Conservation (phyloP, 495 filamentous ascomycete species). For the Penicillium chermesinum region DNA sequence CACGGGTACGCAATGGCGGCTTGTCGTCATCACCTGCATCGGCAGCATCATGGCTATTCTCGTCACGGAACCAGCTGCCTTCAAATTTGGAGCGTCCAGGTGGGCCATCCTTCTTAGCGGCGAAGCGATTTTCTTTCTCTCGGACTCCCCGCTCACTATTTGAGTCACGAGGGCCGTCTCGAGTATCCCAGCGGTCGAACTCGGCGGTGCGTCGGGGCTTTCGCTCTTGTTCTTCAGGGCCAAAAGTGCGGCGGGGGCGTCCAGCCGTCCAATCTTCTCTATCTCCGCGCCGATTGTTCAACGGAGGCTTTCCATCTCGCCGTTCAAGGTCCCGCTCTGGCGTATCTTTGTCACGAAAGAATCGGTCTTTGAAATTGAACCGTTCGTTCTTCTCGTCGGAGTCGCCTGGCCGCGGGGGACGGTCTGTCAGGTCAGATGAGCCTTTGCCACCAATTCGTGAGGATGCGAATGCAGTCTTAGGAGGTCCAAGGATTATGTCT, state of each 20-base stretch:
- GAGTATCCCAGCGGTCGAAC: conserved; percentile 50
- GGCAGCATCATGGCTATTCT: conserved; percentile 45
- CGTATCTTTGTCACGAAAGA: conserved; percentile 44
- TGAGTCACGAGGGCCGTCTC: conserved; percentile 41
- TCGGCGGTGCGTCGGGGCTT: conserved; percentile 57
- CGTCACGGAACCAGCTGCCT: conserved; percentile 54
- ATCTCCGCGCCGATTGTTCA: conserved; percentile 45
- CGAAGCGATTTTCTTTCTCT: conserved; percentile 47
- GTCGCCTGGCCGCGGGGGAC: conserved; percentile 43
- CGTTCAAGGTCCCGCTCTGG: conserved; percentile 41
- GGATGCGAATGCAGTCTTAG: conserved; percentile 81
- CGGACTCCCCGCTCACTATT: conserved; percentile 39
- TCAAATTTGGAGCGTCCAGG: conserved; percentile 46
- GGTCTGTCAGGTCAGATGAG: conserved; percentile 47
- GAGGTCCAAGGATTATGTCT: conserved; percentile 85
- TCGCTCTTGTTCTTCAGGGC: conserved; percentile 51
- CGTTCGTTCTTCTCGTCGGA: conserved; percentile 51
- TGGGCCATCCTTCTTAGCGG: conserved; percentile 40
- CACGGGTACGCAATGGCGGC: conserved; percentile 52
- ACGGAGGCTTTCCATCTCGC: conserved; percentile 32
- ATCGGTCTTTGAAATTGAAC: conserved; percentile 57
- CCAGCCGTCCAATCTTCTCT: conserved; percentile 56
- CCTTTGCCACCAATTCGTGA: conserved; percentile 55
- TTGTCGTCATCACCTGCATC: conserved; percentile 51
- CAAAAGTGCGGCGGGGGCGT: conserved; percentile 48